Evolutionary conservation across 1,139 yeast genomes (phyloP).

Genomic region (Kodamaea derodonti): DNA sequence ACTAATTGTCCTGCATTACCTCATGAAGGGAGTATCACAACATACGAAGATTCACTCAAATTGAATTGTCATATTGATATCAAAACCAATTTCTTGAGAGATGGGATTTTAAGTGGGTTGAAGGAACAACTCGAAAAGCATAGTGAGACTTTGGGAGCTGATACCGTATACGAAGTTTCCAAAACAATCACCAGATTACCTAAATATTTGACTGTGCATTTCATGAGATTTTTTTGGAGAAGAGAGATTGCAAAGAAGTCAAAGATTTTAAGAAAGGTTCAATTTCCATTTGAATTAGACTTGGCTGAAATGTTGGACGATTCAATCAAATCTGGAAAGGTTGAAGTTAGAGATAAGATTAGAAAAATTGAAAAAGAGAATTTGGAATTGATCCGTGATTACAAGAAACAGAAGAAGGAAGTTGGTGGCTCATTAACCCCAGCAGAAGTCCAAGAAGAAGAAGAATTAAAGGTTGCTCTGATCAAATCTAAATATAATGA

Average conservation of each 20-base stretch:
- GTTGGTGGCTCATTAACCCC: constrained; percentile 23
- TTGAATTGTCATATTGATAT: constrained; percentile 85
- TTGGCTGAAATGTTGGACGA: constrained; percentile 81
- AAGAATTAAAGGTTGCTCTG: constrained; percentile 43
- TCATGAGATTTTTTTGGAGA: constrained; percentile 94
- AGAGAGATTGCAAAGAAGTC: constrained; percentile 87
- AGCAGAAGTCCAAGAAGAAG: constrained; percentile 44
- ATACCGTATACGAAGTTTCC: constrained; percentile 66
- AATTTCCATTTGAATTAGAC: constrained; percentile 91
- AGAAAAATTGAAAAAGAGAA: constrained; percentile 75
- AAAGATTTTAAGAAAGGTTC: constrained; percentile 88
- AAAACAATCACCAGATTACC: constrained; percentile 80
- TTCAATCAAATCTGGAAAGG: constrained; percentile 60
- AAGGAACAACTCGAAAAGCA: constrained; percentile 75
- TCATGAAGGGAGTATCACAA: constrained; percentile 48
- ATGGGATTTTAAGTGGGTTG: constrained; percentile 75
- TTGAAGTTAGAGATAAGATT: constrained; percentile 71
- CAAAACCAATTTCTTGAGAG: constrained; percentile 81
- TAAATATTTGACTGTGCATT: constrained; percentile 82
- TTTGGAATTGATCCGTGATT: constrained; percentile 68
- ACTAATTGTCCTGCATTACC: constrained; percentile 58
- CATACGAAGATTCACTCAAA: constrained; percentile 58
- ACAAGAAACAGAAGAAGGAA: constrained; percentile 62
- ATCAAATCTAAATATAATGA: constrained; percentile 44
- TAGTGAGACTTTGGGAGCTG: constrained; percentile 63